Evolutionary conservation across 306 rosid genomes (phyloP).

Genomic region (Hippophae gyantsensis): DNA sequence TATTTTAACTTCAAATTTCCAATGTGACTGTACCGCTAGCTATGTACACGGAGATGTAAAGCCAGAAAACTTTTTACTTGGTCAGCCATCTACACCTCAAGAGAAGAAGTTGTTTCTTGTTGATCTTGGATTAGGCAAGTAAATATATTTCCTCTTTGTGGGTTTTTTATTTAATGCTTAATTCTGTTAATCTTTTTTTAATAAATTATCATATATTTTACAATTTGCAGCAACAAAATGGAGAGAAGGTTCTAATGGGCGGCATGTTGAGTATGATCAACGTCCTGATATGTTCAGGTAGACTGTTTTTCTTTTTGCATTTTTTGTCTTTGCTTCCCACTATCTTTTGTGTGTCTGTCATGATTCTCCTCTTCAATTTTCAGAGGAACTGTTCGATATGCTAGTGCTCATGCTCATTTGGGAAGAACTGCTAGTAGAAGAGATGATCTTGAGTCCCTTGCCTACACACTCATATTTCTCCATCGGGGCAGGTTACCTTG

Average conservation of each 20-base stretch:
- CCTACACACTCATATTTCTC: conserved; percentile 85
- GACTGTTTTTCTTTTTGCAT: neutral
- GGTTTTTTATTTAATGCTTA: conserved; percentile 2
- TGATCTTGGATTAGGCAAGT: conserved; percentile 88
- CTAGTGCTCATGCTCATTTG: conserved; percentile 92
- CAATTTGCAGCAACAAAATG: conserved; percentile 73
- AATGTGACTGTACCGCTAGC: conserved; percentile 25
- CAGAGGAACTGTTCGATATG: conserved; percentile 96
- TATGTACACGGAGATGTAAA: conserved; percentile 97
- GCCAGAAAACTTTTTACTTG: conserved; percentile 96
- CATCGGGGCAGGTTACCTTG: conserved; percentile 85
- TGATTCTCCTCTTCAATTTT: conserved; percentile 4
- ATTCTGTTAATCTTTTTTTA: conserved; percentile 7
- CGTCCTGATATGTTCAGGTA: conserved; percentile 98
- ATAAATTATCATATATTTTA: conserved; percentile 3
- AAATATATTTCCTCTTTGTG: conserved; percentile 1
- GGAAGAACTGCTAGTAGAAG: conserved; percentile 97
- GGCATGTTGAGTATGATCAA: conserved; percentile 87
- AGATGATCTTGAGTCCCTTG: conserved; percentile 94
- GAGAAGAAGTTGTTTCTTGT: conserved; percentile 92
- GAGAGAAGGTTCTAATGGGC: conserved; percentile 69
- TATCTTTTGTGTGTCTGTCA: neutral
- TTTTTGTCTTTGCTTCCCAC: neutral
- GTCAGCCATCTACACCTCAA: conserved; percentile 79
- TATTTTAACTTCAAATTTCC: neutral